These are phyloP conservation scores for Aspergillus nomiae DNA, from an alignment of 2,329 filamentous ascomycete species.

Conservation along the genomic window DNA sequence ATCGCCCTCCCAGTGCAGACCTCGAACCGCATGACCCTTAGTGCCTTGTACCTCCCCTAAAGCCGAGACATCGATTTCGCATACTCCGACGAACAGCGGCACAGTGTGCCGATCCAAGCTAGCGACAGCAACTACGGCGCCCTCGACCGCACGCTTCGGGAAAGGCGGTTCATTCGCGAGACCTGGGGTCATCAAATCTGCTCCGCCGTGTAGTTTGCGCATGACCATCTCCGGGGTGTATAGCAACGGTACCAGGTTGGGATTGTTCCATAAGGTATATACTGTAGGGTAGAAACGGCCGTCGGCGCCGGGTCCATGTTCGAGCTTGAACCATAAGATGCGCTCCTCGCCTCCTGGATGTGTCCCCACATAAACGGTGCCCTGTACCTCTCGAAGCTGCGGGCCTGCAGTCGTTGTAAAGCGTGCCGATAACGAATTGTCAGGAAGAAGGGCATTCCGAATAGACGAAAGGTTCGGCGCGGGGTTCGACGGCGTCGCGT, in stretches of 20 bases:
- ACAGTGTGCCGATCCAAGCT: constrained; percentile 61
- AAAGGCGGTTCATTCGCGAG: constrained; percentile 67
- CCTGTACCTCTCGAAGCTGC: constrained; percentile 61
- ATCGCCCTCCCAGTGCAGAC: constrained; percentile 68
- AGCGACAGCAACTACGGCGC: constrained; percentile 64
- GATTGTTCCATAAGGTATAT: constrained; percentile 68
- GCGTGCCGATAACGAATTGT: constrained; percentile 62
- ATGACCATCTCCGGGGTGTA: constrained; percentile 62
- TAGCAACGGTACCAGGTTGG: constrained; percentile 63
- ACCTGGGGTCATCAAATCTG: constrained; percentile 70
- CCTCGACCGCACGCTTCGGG: constrained; percentile 59
- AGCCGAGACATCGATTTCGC: constrained; percentile 62
- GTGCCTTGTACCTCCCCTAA: constrained; percentile 59
- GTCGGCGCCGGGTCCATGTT: constrained; percentile 51
- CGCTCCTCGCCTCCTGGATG: constrained; percentile 60
- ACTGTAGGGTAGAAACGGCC: constrained; percentile 53
- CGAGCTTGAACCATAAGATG: constrained; percentile 66
- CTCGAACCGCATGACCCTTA: constrained; percentile 66
- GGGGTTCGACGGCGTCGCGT: constrained; percentile 45
- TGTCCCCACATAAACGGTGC: constrained; percentile 65
- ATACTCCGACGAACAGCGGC: constrained; percentile 65
- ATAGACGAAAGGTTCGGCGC: constrained; percentile 52
- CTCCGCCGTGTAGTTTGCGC: constrained; percentile 64
- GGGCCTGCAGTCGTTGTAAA: constrained; percentile 68
- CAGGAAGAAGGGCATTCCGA: constrained; percentile 63